A percentile compares a stretch with the other conserved stretches of the same genome.
phyloP scores from a whole-genome alignment of 2,329 filamentous ascomycete genomes.

The Colletotrichum lupini region DNA sequence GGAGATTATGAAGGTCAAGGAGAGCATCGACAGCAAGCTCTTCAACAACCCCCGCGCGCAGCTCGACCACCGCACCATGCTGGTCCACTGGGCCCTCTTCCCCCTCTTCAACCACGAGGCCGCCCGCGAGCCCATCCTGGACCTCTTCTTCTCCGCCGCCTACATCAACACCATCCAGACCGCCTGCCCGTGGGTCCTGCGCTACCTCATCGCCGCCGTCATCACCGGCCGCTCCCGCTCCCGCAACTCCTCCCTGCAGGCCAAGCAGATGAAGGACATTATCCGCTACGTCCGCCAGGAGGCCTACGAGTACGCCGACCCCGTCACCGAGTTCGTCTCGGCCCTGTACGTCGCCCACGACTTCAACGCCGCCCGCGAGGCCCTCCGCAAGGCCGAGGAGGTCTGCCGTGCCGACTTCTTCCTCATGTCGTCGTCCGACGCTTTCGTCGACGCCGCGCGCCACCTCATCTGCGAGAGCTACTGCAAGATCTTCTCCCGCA shows the following conservation, averaged over 20 bases:
- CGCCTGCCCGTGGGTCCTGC: constrained; percentile 93
- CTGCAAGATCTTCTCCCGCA: constrained; percentile 99
- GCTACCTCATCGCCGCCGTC: constrained; percentile 93
- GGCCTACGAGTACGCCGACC: constrained; percentile 96
- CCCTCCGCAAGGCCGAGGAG: constrained; percentile 87
- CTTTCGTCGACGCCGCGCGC: constrained; percentile 92
- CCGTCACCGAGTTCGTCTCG: constrained; percentile 95
- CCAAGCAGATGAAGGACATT: constrained; percentile 98
- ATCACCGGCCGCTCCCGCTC: constrained; percentile 89
- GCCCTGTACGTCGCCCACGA: constrained; percentile 88
- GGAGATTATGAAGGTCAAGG: constrained; percentile 89
- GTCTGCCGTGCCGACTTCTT: constrained; percentile 96
- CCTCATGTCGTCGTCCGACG: constrained; percentile 83
- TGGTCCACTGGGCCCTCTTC: constrained; percentile 98
- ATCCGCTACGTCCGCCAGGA: constrained; percentile 96
- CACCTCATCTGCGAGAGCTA: constrained; percentile 99
- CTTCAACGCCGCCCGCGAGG: constrained; percentile 94
- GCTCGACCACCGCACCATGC: constrained; percentile 95
- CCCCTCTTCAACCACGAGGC: constrained; percentile 98
- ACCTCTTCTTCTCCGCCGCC: constrained; percentile 95
- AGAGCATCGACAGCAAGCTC: constrained; percentile 91
- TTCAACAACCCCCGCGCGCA: constrained; percentile 97
- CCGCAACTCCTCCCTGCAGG: constrained; percentile 87
- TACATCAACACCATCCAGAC: constrained; percentile 99
- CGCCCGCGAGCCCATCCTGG: constrained; percentile 89